These are phyloP conservation scores for Clarkia xantiana DNA, from an alignment of 345 rosid genomes.

Conservation along the genomic window DNA sequence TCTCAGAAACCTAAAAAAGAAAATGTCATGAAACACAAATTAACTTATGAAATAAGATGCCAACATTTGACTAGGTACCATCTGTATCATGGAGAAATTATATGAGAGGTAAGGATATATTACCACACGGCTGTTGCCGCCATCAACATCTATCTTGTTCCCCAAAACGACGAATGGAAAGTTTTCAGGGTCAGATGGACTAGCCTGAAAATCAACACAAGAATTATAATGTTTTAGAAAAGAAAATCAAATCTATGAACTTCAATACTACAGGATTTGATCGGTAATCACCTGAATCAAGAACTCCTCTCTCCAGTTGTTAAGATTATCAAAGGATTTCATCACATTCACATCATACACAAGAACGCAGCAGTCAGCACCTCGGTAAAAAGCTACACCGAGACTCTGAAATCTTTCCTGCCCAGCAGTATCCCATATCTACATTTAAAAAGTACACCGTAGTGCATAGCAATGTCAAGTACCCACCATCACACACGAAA, in stretches of 20 bases:
- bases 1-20: constrained; percentile 59
- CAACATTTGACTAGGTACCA: not conserved
- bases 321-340: constrained; percentile 37
- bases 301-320: constrained; percentile 37
- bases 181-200: constrained; percentile 78
- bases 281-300: constrained; percentile 22
- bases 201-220: constrained; percentile 33
- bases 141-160: constrained; percentile 74
- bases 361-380: constrained; percentile 39
- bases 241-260: too few species aligned
- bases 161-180: constrained; percentile 79
- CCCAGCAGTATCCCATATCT: constrained; percentile 46
- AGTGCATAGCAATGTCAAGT: too few species aligned
- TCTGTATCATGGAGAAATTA: too few species aligned
- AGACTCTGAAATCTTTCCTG: constrained; percentile 42
- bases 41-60: too few species aligned
- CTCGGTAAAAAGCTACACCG: constrained; percentile 41
- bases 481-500: too few species aligned
- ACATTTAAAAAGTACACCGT: constrained; percentile 1
- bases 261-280: not conserved
- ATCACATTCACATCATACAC: constrained; percentile 35
- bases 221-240: not conserved
- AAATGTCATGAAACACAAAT: not conserved
- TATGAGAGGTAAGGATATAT: constrained; percentile 10
- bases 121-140: constrained; percentile 82